Base-by-base conservation (phyloP, 352 stramenopile genomes). In the Phytopythium chamaehyphon region DNA sequence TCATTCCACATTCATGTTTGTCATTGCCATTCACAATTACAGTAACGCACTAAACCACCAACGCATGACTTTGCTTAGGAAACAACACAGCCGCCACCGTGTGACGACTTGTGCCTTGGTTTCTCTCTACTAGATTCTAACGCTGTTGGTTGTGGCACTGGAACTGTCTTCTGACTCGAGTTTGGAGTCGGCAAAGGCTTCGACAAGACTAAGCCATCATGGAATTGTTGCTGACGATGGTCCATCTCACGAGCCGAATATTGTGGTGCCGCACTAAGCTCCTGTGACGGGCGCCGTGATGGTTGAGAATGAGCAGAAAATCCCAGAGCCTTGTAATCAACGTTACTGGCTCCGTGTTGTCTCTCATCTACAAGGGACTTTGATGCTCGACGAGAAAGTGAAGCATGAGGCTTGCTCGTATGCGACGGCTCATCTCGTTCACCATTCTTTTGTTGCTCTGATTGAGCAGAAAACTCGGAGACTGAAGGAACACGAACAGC, bases 291-390 rank as follows among this genome's bases (percentile, higher is more conserved):
- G 6, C 7, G 19, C 16, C 43, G 24, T 5, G 15, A 7, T 10
- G 10, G 23, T 2, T 12, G 14, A 5, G 43, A 3, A 8, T 48
- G 43, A 37, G 43, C 12, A 16, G 43, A 6, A 38, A 48, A 48
- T 1, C 43, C 23, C 8, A 48, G 43, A 2, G 43, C 24, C 16
- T 48, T 48, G 43, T 48, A 48, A 18, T 48, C 43, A 36, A 48
- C n/a, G 15, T 48, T 24, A 2, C 6, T 18, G 6, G 3, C 24
- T 24, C 15, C 19, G 11, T 16, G 1, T 1, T 3, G 24, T 12
- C 6, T 28, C 15, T 38, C 23, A 21, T 8, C n/a, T 1, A 8
- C 18, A 14, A 16, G 38, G 8, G 12, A 9, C 7, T 21, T 43
- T 21, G 21, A 22, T 11, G 18, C 9, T 47, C 16, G 9, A 16